A percentile compares a stretch with the other conserved stretches of the same genome.
These are phyloP conservation scores for Aurantiochytrium sp. DNA, from an alignment of 108 stramenopile genomes.

Conservation along the genomic window DNA sequence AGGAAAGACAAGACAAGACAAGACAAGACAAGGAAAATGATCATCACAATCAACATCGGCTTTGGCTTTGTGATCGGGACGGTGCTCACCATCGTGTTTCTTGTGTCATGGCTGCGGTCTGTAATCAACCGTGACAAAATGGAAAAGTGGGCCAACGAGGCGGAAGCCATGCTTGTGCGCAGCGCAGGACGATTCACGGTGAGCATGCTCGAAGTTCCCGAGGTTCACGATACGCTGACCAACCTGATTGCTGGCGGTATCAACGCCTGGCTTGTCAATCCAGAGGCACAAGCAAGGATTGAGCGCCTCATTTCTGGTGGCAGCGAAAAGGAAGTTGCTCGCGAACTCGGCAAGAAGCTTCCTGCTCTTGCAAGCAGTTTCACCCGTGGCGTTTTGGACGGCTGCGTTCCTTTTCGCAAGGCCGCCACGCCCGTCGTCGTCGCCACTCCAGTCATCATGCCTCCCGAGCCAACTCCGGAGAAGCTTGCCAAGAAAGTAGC, in stretches of 20 bases:
- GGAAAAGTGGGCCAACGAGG: neutral
- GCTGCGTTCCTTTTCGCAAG: neutral
- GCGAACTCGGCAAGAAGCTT: neutral
- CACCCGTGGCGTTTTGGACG: neutral
- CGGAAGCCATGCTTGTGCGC: neutral
- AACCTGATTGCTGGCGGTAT: slow-evolving; percentile 3
- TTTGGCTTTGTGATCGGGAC: neutral
- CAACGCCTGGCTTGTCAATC: slow-evolving; percentile 14
- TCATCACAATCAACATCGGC: neutral
- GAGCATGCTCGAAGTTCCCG: neutral
- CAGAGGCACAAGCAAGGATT: neutral
- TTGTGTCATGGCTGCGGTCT: neutral
- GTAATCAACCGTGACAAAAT: neutral
- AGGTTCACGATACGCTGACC: neutral
- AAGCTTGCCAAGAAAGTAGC: too few species aligned
- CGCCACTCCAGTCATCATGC: neutral
- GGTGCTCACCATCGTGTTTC: neutral
- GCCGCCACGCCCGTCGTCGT: neutral
- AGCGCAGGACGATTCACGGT: neutral
- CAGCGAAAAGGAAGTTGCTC: neutral
- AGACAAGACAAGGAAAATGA: neutral
- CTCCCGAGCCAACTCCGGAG: neutral
- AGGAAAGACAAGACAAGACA: neutral
- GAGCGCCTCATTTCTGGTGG: neutral
- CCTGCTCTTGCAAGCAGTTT: neutral